phyloP scores from a whole-genome alignment of 768 basidiomycete species.

The Lactarius akahatsu region DNA sequence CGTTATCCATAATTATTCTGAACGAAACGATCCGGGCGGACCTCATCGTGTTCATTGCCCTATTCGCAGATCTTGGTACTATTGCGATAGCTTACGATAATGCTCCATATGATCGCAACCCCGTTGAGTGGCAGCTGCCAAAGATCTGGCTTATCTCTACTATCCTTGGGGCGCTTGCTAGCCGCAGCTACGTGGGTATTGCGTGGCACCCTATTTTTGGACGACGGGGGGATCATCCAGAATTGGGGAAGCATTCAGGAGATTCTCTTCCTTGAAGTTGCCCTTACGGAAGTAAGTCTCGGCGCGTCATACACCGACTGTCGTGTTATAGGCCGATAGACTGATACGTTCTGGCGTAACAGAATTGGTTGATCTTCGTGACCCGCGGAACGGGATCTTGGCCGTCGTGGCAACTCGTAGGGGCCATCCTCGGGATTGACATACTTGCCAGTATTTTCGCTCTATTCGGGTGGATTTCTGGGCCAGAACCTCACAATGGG shows the following conservation, averaged over 20 bases:
- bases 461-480: conserved; percentile 45
- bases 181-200: conserved; percentile 47
- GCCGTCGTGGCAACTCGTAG: conserved; percentile 45
- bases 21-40: conserved; percentile 51
- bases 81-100: conserved; percentile 51
- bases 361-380: conserved; percentile 35
- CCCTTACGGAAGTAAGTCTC: conserved; percentile 42
- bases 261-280: conserved; percentile 48
- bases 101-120: conserved; percentile 40
- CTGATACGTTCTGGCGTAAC: not conserved
- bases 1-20: conserved; percentile 44
- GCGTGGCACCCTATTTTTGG: conserved; percentile 44
- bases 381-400: conserved; percentile 37
- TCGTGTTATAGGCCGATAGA: not conserved
- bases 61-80: conserved; percentile 48
- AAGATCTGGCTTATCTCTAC: conserved; percentile 50
- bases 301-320: not conserved
- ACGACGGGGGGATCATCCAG: conserved; percentile 44
- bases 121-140: conserved; percentile 51
- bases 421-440: conserved; percentile 43
- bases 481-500: conserved; percentile 37
- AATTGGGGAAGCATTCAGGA: conserved; percentile 48
- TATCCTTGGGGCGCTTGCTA: conserved; percentile 36
- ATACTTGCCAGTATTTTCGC: conserved; percentile 43
- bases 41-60: conserved; percentile 45